These are phyloP conservation scores for Annulohypoxylon stygium DNA, from an alignment of 495 filamentous ascomycete genomes.

Conservation along the genomic window DNA sequence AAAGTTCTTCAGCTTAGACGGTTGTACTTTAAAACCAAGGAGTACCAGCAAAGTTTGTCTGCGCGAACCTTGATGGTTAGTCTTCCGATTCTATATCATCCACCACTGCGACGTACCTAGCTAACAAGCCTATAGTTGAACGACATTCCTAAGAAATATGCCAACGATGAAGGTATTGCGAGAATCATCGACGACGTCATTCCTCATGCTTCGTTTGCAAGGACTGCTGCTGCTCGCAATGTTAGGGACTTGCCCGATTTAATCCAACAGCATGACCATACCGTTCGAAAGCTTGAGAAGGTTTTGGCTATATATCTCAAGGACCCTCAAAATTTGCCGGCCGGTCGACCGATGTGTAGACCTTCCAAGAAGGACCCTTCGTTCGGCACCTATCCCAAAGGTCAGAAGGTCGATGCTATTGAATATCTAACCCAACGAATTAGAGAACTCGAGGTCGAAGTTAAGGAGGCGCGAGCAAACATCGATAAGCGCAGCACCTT, in stretches of 20 bases:
- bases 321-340: slow-evolving; percentile 83
- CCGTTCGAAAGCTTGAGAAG: slow-evolving; percentile 84
- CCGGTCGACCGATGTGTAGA: slow-evolving; percentile 80
- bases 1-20: slow-evolving; percentile 77
- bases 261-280: slow-evolving; percentile 84
- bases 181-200: slow-evolving; percentile 80
- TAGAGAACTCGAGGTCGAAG: slow-evolving; percentile 81
- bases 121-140: slow-evolving; percentile 70
- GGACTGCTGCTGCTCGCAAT: slow-evolving; percentile 88
- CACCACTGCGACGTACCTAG: slow-evolving; percentile 32
- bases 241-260: slow-evolving; percentile 87
- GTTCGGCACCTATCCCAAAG: slow-evolving; percentile 67
- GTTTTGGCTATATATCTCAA: slow-evolving; percentile 90
- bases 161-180: slow-evolving; percentile 88
- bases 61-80: slow-evolving; percentile 88
- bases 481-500: slow-evolving; percentile 89
- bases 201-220: slow-evolving; percentile 79
- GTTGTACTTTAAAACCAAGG: slow-evolving; percentile 84
- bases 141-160: slow-evolving; percentile 78
- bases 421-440: slow-evolving; percentile 92
- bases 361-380: slow-evolving; percentile 79
- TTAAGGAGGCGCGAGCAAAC: slow-evolving; percentile 82
- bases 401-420: slow-evolving; percentile 90
- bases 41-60: slow-evolving; percentile 90
- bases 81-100: not conserved